Base-by-base conservation (phyloP, 148 eudicot genomes). In the Camellia lanceoleosa region DNA sequence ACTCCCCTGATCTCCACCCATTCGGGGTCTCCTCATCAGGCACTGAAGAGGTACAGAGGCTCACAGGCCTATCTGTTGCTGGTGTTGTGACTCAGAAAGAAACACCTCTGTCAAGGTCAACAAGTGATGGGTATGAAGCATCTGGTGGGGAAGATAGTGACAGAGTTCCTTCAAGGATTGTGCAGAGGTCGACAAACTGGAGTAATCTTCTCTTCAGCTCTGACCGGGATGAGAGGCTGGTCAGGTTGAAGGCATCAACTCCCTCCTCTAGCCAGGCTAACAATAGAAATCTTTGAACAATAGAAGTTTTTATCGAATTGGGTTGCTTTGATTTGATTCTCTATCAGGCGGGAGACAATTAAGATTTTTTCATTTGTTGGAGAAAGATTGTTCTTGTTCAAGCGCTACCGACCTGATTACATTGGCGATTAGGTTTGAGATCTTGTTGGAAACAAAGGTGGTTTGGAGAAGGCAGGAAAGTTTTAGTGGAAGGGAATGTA, bases 71-170 rank as follows among this genome's bases (percentile, higher is more conserved):
- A 72, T 73, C 89, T 13, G 74, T 76, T 56, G 64, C 87, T 60
- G 84, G 79, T 41, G 80, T 82, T 70, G 78, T 84, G 15, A 79
- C 74, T 23, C 76, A 76, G 59, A 85, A 84, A 6, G 96, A 83
- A 6, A 64, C 84, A 20, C 88, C 91, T 11, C 73, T 89, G 64
- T 92, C 99, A 3, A 89, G 98, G 80, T 93, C 97, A 7, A 90
- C 91, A 20, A 96, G 99, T 78, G 99, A 93, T 71, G 99, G 99
- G 47, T 96, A 96, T 78, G 99, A 96, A 59, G 95, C 98, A 19
- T 96, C 99, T 11, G 99, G 99, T 59, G 99, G 99, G 44, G 99
- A 96, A 85, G 99, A 96, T 65, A 96, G 99, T 84, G 99, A 96
- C 68, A 90, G 89, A 56, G 94, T 96, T 30, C 90, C 98, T 56